phyloP scores from a whole-genome alignment of 352 stramenopile species.

The Phytopythium montanum region DNA sequence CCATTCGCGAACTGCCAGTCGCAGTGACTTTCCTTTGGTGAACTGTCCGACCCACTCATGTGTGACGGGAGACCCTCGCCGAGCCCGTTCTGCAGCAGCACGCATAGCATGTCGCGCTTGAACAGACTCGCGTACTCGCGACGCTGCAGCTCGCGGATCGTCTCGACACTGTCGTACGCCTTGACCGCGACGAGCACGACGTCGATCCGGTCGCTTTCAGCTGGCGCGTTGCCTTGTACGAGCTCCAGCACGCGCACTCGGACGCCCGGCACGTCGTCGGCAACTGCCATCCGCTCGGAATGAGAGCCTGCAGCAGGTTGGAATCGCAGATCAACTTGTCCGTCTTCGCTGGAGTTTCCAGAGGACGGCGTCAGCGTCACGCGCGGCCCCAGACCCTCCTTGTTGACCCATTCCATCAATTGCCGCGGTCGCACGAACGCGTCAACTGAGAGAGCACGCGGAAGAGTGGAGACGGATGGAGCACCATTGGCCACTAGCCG shows the following conservation, averaged over 20 bases:
- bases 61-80: constrained; percentile 16
- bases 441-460: constrained; percentile 23
- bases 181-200: constrained; percentile 68
- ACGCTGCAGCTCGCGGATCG: constrained; percentile 33
- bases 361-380: not conserved
- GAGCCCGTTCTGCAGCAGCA: constrained; percentile 71
- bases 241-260: constrained; percentile 31
- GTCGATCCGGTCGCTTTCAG: constrained; percentile 28
- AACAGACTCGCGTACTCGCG: constrained; percentile 29
- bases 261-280: constrained; percentile 15
- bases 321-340: not conserved
- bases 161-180: constrained; percentile 46
- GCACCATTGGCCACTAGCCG: constrained; percentile 12
- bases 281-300: constrained; percentile 4
- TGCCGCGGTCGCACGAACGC: constrained; percentile 50
- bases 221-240: not conserved
- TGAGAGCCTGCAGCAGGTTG: not conserved
- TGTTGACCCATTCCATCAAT: constrained; percentile 21
- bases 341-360: not conserved
- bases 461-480: not conserved
- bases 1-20: constrained; percentile 48
- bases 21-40: not conserved
- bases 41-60: not conserved
- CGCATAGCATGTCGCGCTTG: constrained; percentile 39
- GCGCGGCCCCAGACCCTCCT: constrained; percentile 1